Evolutionary conservation across 164 flowering plant species (phyloP), one percentile per base, ranked within the genome.

Genomic region (Platanus orientalis): DNA sequence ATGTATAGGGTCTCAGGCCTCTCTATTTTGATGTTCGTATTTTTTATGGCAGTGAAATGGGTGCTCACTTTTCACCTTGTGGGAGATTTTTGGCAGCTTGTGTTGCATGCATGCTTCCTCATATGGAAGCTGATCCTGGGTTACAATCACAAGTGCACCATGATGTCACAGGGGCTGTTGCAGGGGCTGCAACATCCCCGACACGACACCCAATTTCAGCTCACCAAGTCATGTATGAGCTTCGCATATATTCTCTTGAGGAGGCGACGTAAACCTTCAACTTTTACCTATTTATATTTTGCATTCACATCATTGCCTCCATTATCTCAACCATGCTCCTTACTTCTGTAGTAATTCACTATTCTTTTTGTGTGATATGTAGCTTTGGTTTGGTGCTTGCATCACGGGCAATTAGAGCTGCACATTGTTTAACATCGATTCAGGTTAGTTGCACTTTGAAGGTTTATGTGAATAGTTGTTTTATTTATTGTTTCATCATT

Each of bases 61-160:
- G 99, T 61, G 96, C 99, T 45, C 99, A 95, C 76, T 92, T 95
- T 83, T 95, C 99, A 12, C 99, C 99, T 9, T 95, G 99, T 77
- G 99, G 99, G 51, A 88, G 88, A 77, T 95, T 76, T 80, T 81
- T 95, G 73, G 99, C 98, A 13, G 99, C 90, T 2, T 92, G 99
- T 85, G 99, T 95, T 54, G 95, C 98, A 56, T 95, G 99, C 62
- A 66, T 87, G 73, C 77, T 84, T 57, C 97, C 98, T 57, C 82
- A 78, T 62, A 39, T 71, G 65, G 99, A 95, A 80, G 78, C 80
- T 71, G 99, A 92, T 71, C 71, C 86, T 61, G 99, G 90, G 62
- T 60, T 82, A 25, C 96, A 77, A 13, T 70, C 77, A 21, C 80
- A 76, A 48, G 57, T 68, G 34, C 77, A 79, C 19, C 87, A 79